Conservation (phyloP, 495 filamentous ascomycete species). For the Neurospora sublineolata region DNA sequence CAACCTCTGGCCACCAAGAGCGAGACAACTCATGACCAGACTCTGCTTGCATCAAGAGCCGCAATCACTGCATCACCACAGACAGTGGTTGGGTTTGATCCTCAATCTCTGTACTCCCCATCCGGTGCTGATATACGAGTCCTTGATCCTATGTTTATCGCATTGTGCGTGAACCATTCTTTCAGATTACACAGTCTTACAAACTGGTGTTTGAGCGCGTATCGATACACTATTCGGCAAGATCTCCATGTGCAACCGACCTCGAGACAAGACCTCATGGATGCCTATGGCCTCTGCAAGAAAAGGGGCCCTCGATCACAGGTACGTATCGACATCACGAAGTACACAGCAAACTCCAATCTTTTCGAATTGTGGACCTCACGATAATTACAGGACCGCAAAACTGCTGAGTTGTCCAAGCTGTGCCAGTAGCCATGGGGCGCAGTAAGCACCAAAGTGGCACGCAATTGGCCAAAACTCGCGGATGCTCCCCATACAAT, state of each 20-base stretch:
- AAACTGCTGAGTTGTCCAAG: not conserved
- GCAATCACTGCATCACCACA: not conserved
- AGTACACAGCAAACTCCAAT: not conserved
- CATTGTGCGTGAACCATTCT: not conserved
- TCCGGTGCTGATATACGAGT: not conserved
- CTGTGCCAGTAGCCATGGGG: not conserved
- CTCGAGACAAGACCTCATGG: not conserved
- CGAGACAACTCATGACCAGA: not conserved
- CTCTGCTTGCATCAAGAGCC: not conserved
- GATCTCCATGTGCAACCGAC: not conserved
- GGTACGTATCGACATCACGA: not conserved
- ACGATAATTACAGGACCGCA: not conserved
- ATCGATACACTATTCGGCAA: not conserved
- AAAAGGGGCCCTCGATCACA: not conserved
- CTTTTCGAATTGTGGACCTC: not conserved
- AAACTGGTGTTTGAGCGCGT: not conserved
- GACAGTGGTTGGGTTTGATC: not conserved
- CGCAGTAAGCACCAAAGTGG: not conserved
- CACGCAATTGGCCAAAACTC: not conserved
- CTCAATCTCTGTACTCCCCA: not conserved
- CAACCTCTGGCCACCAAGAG: not conserved
- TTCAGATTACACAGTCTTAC: not conserved
- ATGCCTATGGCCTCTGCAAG: not conserved
- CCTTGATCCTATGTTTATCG: not conserved
- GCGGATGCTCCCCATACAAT: not conserved